Base-by-base conservation (phyloP, 2,329 filamentous ascomycete genomes). In the Pestalotiopsis sp. region DNA sequence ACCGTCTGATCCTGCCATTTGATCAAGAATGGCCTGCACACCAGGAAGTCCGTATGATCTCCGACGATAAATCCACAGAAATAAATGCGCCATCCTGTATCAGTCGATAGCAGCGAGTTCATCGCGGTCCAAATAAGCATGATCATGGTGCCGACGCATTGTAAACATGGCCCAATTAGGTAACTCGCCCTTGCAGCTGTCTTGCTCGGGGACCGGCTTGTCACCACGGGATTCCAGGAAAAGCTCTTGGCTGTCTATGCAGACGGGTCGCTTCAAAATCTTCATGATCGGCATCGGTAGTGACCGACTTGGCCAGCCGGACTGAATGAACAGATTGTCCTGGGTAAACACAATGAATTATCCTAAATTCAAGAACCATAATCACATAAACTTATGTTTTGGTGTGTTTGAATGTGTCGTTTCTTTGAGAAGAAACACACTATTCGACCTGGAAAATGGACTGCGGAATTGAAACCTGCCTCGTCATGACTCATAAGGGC, bases 41-140 rank as follows among this genome's bases (percentile, higher is more conserved):
- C 61, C 65, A 65, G 57, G 56, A 65, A 68, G 58, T 61, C 66
- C 74, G 76, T 78, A 66, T 78, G 76, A 78, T 78, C 76, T 75
- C 68, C 76, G 68, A 72, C 66, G 68, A 68, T 73, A 78, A 77
- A 77, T 76, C 70, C 69, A 27, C 58, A 61, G 68, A 65, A 70
- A 25, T 62, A 59, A 71, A 66, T 66, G 41, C 63, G 36, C 20
- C 31, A 14, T 20, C 5, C 45, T 38, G 52, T 45, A 36, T 57
- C 49, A 66, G 63, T 36, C 49, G 38, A 56, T 23, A 40, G 41
- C 23, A 66, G 40, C 45, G 57, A 45, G 17, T 45, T 20, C 41
- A 66, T 66, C 14, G 12, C 23, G 12, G 31, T 45, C 38, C 14
- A 13, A 65, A 27, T 14, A 52, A 20, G 59, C 59, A 62, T 62